These are phyloP conservation scores for Leptographium procerum DNA, from an alignment of 2,329 filamentous ascomycete genomes.

Conservation along the genomic window DNA sequence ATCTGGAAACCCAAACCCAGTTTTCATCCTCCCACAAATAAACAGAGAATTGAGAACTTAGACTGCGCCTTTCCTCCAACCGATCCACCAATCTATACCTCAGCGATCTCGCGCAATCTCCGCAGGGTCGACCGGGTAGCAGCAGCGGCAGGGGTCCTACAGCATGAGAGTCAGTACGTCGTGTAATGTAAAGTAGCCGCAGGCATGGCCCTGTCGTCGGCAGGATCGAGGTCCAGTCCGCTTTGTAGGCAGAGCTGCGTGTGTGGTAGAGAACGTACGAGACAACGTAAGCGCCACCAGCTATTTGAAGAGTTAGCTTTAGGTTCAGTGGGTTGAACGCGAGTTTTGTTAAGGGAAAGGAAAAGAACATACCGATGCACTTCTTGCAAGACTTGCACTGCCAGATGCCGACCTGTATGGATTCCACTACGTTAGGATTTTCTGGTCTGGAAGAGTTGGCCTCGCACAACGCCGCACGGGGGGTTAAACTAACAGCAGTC, in stretches of 20 bases:
- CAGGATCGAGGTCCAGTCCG: background rate
- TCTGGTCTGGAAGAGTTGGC: too few relatives aligned
- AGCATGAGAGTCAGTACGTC: background rate
- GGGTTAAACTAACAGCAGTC: constrained; percentile 57
- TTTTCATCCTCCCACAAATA: background rate
- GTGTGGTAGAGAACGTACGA: constrained; percentile 58
- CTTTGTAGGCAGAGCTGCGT: background rate
- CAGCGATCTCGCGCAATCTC: constrained; percentile 92
- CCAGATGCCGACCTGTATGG: constrained; percentile 48
- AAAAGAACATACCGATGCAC: constrained; percentile 48
- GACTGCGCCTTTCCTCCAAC: background rate
- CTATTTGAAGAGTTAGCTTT: constrained; percentile 2
- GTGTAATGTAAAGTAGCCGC: too few relatives aligned
- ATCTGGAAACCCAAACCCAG: constrained; percentile 1
- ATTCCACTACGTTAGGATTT: background rate
- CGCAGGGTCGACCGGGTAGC: constrained; percentile 94
- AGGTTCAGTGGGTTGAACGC: background rate
- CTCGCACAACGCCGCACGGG: constrained; percentile 1
- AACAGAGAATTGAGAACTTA: background rate
- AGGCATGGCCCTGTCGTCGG: too few relatives aligned
- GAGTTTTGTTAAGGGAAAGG: background rate
- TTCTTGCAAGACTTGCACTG: constrained; percentile 93
- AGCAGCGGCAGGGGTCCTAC: constrained; percentile 79
- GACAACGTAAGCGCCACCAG: constrained; percentile 88
- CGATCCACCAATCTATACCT: constrained; percentile 52